Base-by-base conservation (phyloP, 257 asterid species). In the Prunella vulgaris region DNA sequence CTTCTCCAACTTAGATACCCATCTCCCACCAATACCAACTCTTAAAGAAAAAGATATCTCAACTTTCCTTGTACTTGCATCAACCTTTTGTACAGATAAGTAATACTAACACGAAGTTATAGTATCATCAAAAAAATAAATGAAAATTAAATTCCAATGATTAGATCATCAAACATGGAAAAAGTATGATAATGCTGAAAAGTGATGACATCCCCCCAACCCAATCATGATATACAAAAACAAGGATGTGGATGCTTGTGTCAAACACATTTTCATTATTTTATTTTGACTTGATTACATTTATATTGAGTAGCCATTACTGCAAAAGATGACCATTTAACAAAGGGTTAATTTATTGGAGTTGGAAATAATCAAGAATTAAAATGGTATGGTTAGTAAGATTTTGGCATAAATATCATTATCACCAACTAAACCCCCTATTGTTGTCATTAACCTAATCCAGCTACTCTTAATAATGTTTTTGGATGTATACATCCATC, bases 381-480 rank as follows among this genome's bases (percentile, higher is more conserved):
- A 27, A 5, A 30, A 30, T 4, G 20, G 28, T 46, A 28, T 66
- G 72, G 62, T 75, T 56, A 70, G 78, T 58, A 66, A 66, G 81
- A 72, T 83, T n/a, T 58, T 62, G 60, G 75, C 81, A 73, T 61
- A 51, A 4, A 68, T 75, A 79, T 85, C 80, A 77, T 17, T 74
- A 82, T 70, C 85, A 62, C 68, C 82, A 76, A 66, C 82, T 69
- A 80, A 81, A 78, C 79, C 73, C 15, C 79, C 74, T 20, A 78
- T 86, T 81, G 69, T 84, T 86, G 81, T 84, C 92, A 69, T 74
- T 20, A 80, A 86, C 95, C 95, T 88, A 86, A 82, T 84, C 85
- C 84, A 88, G 58, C 89, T 75, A 75, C 85, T 80, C 54, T 44
- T 42, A 2, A 13, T 13, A 21, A 4, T n/a, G 13, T 27, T 53